phyloP scores from a whole-genome alignment of 1,284 basidiomycete genomes.

The Puccinia coronata region DNA sequence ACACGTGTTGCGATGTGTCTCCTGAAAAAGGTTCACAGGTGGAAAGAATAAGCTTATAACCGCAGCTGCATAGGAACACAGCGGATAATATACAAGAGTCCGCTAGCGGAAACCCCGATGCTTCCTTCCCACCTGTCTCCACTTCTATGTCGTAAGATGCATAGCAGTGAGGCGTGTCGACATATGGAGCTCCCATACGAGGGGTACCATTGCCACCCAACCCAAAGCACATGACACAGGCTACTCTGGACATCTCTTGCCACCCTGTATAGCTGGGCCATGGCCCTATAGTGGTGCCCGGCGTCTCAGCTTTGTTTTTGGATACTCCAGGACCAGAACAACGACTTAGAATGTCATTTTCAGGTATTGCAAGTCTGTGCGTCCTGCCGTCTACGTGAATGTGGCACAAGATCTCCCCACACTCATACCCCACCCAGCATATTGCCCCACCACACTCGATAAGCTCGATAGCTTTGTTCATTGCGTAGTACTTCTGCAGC shows the following conservation, averaged over 20 bases:
- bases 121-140: neutral
- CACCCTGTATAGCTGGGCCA: neutral
- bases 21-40: neutral
- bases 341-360: neutral
- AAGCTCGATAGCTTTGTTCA: too few relatives aligned
- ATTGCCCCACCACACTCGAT: too few relatives aligned
- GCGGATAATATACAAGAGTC: neutral
- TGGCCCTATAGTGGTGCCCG: neutral
- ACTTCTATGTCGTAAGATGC: slow-evolving; percentile 7
- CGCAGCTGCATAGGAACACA: neutral
- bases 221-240: neutral
- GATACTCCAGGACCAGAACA: neutral
- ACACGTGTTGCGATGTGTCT: neutral
- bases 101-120: neutral
- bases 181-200: neutral
- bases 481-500: too few relatives aligned
- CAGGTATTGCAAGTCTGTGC: too few relatives aligned
- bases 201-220: neutral
- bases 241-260: neutral
- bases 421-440: too few relatives aligned
- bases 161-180: neutral
- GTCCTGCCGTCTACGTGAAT: too few relatives aligned
- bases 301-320: neutral
- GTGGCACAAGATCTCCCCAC: too few relatives aligned
- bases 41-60: neutral